Evolutionary conservation across 768 basidiomycete species (phyloP).

Genomic region (Trametes cingulata): DNA sequence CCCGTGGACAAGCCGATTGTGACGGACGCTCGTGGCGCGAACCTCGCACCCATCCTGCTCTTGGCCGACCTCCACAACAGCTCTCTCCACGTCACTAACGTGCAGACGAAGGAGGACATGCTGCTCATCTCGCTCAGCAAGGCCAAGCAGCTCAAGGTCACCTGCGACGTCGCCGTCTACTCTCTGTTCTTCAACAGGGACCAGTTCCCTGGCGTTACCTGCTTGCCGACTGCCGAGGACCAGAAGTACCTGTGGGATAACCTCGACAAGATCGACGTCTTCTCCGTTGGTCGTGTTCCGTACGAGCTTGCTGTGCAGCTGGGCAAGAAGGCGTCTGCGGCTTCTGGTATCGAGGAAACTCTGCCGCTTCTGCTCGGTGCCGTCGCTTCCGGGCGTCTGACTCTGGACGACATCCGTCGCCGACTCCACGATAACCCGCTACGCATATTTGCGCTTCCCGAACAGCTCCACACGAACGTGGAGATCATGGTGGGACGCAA

Average conservation of each 20-base stretch:
- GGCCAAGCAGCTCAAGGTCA: slow-evolving; percentile 89
- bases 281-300: slow-evolving; percentile 87
- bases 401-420: slow-evolving; percentile 77
- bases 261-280: slow-evolving; percentile 81
- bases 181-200: slow-evolving; percentile 84
- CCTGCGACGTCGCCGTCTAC: slow-evolving; percentile 93
- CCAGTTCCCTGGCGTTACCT: slow-evolving; percentile 63
- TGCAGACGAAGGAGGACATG: slow-evolving; percentile 83
- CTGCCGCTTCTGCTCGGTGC: slow-evolving; percentile 88
- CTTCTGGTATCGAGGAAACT: slow-evolving; percentile 84
- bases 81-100: slow-evolving; percentile 88
- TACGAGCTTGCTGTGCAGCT: slow-evolving; percentile 70
- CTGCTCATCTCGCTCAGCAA: slow-evolving; percentile 92
- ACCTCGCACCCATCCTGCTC: slow-evolving; percentile 90
- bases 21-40: slow-evolving; percentile 86
- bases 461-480: slow-evolving; percentile 83
- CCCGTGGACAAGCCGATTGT: slow-evolving; percentile 89
- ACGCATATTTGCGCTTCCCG: slow-evolving; percentile 87
- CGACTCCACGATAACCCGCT: slow-evolving; percentile 91
- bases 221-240: slow-evolving; percentile 72
- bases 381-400: slow-evolving; percentile 75
- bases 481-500: slow-evolving; percentile 87
- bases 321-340: slow-evolving; percentile 58
- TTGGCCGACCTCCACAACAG: slow-evolving; percentile 91
- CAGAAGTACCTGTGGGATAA: slow-evolving; percentile 87